These are phyloP conservation scores for Epichloe uncinata DNA, from an alignment of 2,329 filamentous ascomycete genomes.

Conservation along the genomic window DNA sequence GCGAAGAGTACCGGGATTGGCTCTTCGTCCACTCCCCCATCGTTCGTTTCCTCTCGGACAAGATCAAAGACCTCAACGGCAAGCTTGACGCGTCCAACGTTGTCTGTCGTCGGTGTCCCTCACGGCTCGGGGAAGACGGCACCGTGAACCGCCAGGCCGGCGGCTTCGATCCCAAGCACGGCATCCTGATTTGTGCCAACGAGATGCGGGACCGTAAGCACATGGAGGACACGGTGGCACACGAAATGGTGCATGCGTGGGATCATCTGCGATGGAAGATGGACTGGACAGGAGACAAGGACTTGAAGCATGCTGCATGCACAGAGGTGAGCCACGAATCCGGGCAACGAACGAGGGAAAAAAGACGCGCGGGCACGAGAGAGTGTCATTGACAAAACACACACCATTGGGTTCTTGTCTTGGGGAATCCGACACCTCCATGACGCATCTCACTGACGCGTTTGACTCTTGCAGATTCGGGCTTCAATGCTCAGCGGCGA, in stretches of 20 bases:
- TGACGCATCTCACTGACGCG: not conserved
- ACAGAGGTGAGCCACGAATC: conserved; percentile 52
- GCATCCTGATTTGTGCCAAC: conserved; percentile 88
- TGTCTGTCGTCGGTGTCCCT: conserved; percentile 65
- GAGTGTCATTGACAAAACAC: no score
- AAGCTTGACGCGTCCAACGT: conserved; percentile 63
- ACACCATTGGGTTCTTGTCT: not conserved
- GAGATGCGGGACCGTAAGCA: conserved; percentile 68
- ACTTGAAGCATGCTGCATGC: conserved; percentile 82
- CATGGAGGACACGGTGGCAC: conserved; percentile 84
- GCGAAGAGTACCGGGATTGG: conserved; percentile 73
- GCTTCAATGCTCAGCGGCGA: conserved; percentile 88
- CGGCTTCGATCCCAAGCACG: conserved; percentile 75
- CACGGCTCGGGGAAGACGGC: conserved; percentile 40
- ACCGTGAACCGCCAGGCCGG: conserved; percentile 54
- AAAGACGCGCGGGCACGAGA: not conserved
- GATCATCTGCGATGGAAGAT: conserved; percentile 88
- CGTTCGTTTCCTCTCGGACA: conserved; percentile 74
- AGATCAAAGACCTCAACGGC: conserved; percentile 68
- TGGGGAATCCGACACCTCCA: not conserved
- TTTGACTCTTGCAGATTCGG: conserved; percentile 51
- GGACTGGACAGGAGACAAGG: conserved; percentile 56
- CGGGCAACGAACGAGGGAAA: not conserved
- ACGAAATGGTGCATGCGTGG: conserved; percentile 97
- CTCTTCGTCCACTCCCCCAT: conserved; percentile 79